A percentile compares a stretch with the other conserved stretches of the same genome.
phyloP scores from a whole-genome alignment of 192 early-diverging fungal genomes.

The Umbelopsis ramanniana region DNA sequence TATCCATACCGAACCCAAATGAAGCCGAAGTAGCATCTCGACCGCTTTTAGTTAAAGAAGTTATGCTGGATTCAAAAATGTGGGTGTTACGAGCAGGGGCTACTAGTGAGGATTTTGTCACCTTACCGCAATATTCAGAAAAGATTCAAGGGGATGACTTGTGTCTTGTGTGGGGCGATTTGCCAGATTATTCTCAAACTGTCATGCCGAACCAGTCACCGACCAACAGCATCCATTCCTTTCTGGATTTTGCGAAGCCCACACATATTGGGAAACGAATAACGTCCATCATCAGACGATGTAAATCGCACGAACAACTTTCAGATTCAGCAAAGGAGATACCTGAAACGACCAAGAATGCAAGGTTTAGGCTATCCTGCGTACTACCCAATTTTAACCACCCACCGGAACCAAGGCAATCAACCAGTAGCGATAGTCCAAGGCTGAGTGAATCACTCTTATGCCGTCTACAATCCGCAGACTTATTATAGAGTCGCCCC shows the following conservation, averaged over 20 bases:
- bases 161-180: conserved; percentile 8
- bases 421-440: not conserved
- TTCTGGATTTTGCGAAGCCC: not conserved
- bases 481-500: not conserved
- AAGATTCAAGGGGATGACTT: not conserved
- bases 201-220: not conserved
- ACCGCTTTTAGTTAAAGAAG: not conserved
- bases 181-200: not conserved
- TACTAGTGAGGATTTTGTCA: not conserved
- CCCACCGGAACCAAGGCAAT: not conserved
- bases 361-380: not conserved
- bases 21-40: conserved; percentile 10
- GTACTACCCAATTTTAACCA: not conserved
- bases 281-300: not conserved
- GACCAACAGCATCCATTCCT: not conserved
- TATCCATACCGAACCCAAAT: conserved; percentile 22
- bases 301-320: not conserved
- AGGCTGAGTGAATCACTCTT: not conserved
- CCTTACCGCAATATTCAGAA: conserved; percentile 18
- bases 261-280: not conserved
- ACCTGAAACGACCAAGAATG: not conserved
- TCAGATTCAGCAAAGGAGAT: not conserved
- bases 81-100: conserved; percentile 1
- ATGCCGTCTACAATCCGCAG: not conserved
- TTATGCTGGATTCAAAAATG: conserved; percentile 11